Conservation (phyloP, 768 basidiomycete genomes). For the Cyclocybe aegerita region DNA sequence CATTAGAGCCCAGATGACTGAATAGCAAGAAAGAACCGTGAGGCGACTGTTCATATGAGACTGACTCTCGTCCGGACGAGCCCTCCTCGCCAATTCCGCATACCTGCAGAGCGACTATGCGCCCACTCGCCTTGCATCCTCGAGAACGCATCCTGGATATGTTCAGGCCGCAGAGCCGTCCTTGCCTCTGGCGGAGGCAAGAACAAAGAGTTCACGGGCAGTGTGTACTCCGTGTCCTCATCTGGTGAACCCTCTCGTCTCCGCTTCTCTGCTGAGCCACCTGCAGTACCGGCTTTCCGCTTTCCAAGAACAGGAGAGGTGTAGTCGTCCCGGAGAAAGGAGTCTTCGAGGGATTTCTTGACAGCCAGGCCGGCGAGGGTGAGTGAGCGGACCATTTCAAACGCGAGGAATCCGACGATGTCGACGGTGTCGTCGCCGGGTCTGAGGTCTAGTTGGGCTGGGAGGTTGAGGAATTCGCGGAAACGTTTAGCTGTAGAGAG, state of each 20-base stretch:
- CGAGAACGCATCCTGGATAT: constrained; percentile 89
- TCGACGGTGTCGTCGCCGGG: constrained; percentile 94
- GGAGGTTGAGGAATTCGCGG: constrained; percentile 90
- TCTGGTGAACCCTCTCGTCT: constrained; percentile 63
- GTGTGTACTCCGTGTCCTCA: constrained; percentile 56
- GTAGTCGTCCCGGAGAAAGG: constrained; percentile 65
- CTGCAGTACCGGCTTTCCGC: constrained; percentile 53
- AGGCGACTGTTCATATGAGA: constrained; percentile 55
- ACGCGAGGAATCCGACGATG: constrained; percentile 95
- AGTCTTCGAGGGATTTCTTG: constrained; percentile 76
- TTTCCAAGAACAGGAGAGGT: constrained; percentile 67
- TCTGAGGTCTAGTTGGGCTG: constrained; percentile 82
- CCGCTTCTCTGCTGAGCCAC: constrained; percentile 50
- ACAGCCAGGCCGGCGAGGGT: constrained; percentile 86
- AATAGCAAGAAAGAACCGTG: constrained; percentile 16
- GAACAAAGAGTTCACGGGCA: constrained; percentile 75
- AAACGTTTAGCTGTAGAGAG: constrained; percentile 78
- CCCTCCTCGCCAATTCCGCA: constrained; percentile 89
- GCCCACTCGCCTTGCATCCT: constrained; percentile 88
- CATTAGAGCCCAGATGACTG: constrained; percentile 8
- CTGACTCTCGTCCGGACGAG: constrained; percentile 76
- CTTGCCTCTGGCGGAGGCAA: constrained; percentile 80
- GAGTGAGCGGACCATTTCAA: constrained; percentile 94
- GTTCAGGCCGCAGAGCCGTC: constrained; percentile 76
- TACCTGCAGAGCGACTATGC: constrained; percentile 78